Base-by-base conservation (phyloP, 352 stramenopile genomes). In the Globisporangium paddicum region DNA sequence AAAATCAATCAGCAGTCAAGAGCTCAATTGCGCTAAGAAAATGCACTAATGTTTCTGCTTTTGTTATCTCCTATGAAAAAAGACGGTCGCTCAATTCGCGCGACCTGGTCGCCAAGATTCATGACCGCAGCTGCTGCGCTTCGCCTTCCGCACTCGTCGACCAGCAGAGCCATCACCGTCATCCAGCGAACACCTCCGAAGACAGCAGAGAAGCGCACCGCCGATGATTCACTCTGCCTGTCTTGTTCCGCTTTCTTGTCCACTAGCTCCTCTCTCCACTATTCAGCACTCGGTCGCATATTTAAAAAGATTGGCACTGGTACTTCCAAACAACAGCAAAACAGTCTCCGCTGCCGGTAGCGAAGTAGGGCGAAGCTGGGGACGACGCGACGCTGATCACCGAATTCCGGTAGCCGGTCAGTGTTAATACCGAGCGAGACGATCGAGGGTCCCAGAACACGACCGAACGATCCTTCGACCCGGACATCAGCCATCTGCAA, bases 281-380 rank as follows among this genome's bases (percentile, higher is more conserved):
- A 58, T 58, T 58, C 41, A 58, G 21, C 51, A 49, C 51, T 60
- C 30, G 52, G 42, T 68, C 58, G 64, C 73, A 81, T 82, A 81
- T 72, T 88, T 94, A 95, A 85, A 94, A 90, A 62, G 81, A 85
- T 72, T 93, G 79, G 68, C 73, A 87, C 67, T 89, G 79, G 75
- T 93, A 95, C 58, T 95, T 95, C 85, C 85, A 95, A 60, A 93
- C 75, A 28, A 90, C 84, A 49, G 82, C 81, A 71, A 91, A 88
- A 68, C 81, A 92, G 65, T 95, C 85, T 11, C 85, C 82, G 50
- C 82, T 93, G 45, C 82, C 85, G 28, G 85, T 95, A 46, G 82
- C 85, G 61, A 95, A 95, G 75, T 93, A 92, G 21, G 85, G 82
- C 42, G 82, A 90, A 47, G 77, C 68, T 34, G 82, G 85, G n/a